Evolutionary conservation across 1,284 basidiomycete species (phyloP).

Genomic region (Volvariella volvacea): DNA sequence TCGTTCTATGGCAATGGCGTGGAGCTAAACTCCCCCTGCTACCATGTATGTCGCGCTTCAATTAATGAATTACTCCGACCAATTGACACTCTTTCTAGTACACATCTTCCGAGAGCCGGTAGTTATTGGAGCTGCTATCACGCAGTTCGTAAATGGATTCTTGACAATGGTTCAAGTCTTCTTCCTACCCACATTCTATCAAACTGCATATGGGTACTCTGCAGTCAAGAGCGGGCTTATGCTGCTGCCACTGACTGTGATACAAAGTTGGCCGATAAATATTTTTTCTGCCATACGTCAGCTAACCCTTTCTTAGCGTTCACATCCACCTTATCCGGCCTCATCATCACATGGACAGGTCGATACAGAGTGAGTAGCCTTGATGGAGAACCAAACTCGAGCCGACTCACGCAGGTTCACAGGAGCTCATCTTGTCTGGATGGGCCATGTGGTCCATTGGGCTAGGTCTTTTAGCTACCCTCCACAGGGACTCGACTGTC

Average conservation of each 20-base stretch:
- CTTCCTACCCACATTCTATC: slow-evolving; percentile 17
- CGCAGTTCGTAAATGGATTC: slow-evolving; percentile 17
- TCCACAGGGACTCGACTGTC: slow-evolving; percentile 11
- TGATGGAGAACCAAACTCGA: not conserved
- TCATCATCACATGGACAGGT: slow-evolving; percentile 15
- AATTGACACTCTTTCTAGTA: too few species aligned
- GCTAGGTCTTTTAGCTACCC: slow-evolving; percentile 13
- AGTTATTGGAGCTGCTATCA: slow-evolving; percentile 16
- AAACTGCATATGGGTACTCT: slow-evolving; percentile 16
- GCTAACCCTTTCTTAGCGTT: slow-evolving; percentile 3
- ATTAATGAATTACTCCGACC: too few species aligned
- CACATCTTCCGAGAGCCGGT: too few species aligned
- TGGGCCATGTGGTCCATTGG: slow-evolving; percentile 17
- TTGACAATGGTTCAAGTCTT: slow-evolving; percentile 17
- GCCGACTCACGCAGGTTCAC: not conserved
- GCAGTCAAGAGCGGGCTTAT: slow-evolving; percentile 17
- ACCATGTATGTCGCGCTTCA: too few species aligned
- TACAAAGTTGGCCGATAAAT: slow-evolving; percentile 12
- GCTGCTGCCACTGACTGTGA: slow-evolving; percentile 14
- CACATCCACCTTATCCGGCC: slow-evolving; percentile 12
- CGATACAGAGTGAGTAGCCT: slow-evolving; percentile 12
- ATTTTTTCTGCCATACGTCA: not conserved
- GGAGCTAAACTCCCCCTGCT: too few species aligned
- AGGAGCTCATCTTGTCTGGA: slow-evolving; percentile 16
- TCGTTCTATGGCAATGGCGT: too few species aligned